Conservation (phyloP, 495 filamentous ascomycete species). For the Gamarada debralockiae region DNA sequence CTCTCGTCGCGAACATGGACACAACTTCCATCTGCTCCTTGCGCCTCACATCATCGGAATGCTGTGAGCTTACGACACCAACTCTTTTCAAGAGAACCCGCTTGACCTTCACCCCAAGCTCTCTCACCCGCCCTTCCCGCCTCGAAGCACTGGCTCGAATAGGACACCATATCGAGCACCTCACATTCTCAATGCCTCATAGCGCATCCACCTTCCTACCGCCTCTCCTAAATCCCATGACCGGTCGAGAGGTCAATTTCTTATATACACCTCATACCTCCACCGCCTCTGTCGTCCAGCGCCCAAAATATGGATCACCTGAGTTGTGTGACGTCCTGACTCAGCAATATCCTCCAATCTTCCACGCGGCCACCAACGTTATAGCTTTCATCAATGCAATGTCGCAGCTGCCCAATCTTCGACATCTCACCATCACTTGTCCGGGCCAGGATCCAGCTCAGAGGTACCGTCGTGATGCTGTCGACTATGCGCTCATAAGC, state of each 20-base stretch:
- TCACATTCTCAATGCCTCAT: conserved; percentile 69
- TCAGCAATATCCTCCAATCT: conserved; percentile 75
- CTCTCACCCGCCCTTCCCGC: conserved; percentile 64
- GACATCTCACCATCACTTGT: conserved; percentile 65
- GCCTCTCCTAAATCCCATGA: conserved; percentile 65
- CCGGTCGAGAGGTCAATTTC: conserved; percentile 69
- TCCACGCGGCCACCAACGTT: conserved; percentile 81
- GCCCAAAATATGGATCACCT: conserved; percentile 59
- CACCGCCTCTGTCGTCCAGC: conserved; percentile 38
- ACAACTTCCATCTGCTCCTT: conserved; percentile 46
- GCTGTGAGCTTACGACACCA: conserved; percentile 48
- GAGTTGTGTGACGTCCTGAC: conserved; percentile 61
- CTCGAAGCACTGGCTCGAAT: conserved; percentile 67
- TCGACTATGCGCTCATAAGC: conserved; percentile 80
- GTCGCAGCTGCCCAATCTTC: conserved; percentile 55
- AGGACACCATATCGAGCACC: conserved; percentile 64
- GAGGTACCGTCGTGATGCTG: conserved; percentile 65
- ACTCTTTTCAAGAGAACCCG: conserved; percentile 48
- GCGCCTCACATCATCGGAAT: conserved; percentile 43
- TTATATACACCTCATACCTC: conserved; percentile 67
- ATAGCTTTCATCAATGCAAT: conserved; percentile 71
- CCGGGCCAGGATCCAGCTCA: conserved; percentile 63
- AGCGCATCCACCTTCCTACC: conserved; percentile 68
- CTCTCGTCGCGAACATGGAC: conserved; percentile 45
- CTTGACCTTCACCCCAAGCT: conserved; percentile 63